A percentile compares a stretch with the other conserved stretches of the same genome.
Conservation (phyloP, 495 filamentous ascomycete species). For the Daldinia bambusicola region DNA sequence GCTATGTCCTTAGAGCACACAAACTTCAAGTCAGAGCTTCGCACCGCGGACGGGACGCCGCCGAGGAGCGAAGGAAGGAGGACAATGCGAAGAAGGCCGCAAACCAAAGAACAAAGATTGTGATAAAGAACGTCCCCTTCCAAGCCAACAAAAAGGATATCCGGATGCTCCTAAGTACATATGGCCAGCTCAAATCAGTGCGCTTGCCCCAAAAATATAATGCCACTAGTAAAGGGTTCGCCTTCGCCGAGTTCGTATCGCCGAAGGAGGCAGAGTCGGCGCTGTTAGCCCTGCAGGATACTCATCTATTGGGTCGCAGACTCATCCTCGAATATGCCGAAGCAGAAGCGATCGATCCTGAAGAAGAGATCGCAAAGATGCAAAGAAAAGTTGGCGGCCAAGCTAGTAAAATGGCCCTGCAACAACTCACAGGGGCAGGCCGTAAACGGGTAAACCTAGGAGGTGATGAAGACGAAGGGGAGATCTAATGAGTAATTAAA, state of each 20-base stretch:
- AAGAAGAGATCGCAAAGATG: slow-evolving; percentile 96
- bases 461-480: slow-evolving; percentile 74
- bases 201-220: slow-evolving; percentile 96
- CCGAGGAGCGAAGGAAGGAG: slow-evolving; percentile 81
- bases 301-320: slow-evolving; percentile 88
- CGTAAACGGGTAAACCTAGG: slow-evolving; percentile 90
- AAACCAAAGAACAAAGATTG: slow-evolving; percentile 83
- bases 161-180: slow-evolving; percentile 81
- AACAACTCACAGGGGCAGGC: slow-evolving; percentile 81
- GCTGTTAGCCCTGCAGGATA: slow-evolving; percentile 87
- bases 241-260: slow-evolving; percentile 95
- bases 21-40: slow-evolving; percentile 83
- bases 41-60: slow-evolving; percentile 85
- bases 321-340: slow-evolving; percentile 91
- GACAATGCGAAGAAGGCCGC: slow-evolving; percentile 78
- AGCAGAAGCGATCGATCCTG: slow-evolving; percentile 85
- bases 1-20: slow-evolving; percentile 84
- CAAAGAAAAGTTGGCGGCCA: slow-evolving; percentile 92
- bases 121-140: slow-evolving; percentile 99
- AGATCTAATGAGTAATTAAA: slow-evolving; percentile 47
- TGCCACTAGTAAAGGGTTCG: slow-evolving; percentile 86
- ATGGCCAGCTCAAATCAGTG: slow-evolving; percentile 90
- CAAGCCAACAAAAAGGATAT: slow-evolving; percentile 94
- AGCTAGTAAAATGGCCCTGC: slow-evolving; percentile 85
- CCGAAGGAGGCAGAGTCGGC: slow-evolving; percentile 93